Base-by-base conservation (phyloP, 1,284 basidiomycete species). In the Singerocomus rubriflavus region DNA sequence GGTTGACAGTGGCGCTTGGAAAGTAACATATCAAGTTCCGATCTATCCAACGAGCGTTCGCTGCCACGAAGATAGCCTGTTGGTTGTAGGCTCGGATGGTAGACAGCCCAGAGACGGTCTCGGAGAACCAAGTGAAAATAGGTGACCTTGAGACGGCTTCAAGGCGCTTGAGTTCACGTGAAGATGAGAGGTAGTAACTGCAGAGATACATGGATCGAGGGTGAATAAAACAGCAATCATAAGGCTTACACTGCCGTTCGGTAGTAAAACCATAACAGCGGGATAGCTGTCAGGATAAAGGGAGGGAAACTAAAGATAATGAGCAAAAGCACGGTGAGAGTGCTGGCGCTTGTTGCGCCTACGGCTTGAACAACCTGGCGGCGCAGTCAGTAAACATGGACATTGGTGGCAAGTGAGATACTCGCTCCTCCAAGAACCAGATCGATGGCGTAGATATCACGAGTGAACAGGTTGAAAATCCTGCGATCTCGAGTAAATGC, bases 181-280 rank as follows among this genome's bases (percentile, higher is more conserved):
- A 93, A 0, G 94, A 94, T 1, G 91, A 77, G 14, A 98, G 81
- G 68, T 97, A 98, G 72, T 95, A 95, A n/a, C n/a, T n/a, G n/a
- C n/a, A n/a, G n/a, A n/a, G n/a, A n/a, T n/a, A n/a, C n/a, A n/a
- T n/a, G 13, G 46, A 26, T 50, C 47, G 38, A 46, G 40, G 27
- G 6, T 25, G 6, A 6, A 44, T 39, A 16, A 5, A 54, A 52
- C 16, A 61, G 44, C 39, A 44, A 50, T 44, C 37, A 6, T 12
- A 5, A 1, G 8, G 44, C 62, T 67, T 63, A 93, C 84, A 75
- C 78, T 79, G 93, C 93, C 36, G 93, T 84, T 41, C 76, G 71
- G 10, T 80, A 65, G 68, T 94, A 93, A 64, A 93, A 80, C 77
- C 81, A 85, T 4, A 78, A 79, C 14, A 94, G 67, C 0, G 91